These are phyloP conservation scores for Parsonsia alboflavescens DNA, from an alignment of 257 asterid genomes.

Conservation along the genomic window DNA sequence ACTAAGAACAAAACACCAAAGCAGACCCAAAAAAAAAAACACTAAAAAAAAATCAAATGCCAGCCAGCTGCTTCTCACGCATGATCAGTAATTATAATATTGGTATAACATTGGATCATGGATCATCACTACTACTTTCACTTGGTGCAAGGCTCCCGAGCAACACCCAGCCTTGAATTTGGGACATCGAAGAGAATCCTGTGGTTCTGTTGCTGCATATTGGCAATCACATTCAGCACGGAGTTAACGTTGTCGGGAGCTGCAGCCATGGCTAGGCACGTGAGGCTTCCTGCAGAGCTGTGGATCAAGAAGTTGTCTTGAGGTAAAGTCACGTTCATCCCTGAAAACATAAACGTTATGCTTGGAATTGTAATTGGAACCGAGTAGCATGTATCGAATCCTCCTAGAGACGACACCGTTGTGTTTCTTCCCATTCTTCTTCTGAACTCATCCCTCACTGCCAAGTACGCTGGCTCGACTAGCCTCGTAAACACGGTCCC, in stretches of 20 bases:
- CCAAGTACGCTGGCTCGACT: conserved; percentile 67
- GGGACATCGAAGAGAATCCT: conserved; percentile 69
- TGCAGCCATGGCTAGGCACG: conserved; percentile 83
- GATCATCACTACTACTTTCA: too few relatives aligned
- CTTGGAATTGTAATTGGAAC: conserved; percentile 58
- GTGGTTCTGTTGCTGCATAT: conserved; percentile 79
- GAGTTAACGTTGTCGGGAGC: conserved; percentile 61
- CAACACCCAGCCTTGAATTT: conserved; percentile 62
- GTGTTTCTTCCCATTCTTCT: conserved; percentile 56
- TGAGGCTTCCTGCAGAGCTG: conserved; percentile 53
- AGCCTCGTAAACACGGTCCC: conserved; percentile 76
- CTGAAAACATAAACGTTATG: conserved; percentile 65
- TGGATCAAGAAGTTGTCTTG: conserved; percentile 80
- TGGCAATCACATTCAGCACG: conserved; percentile 77
- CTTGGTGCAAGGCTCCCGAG: conserved; percentile 51
- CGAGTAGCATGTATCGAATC: conserved; percentile 91
- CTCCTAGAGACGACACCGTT: conserved; percentile 61
- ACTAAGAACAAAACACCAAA: too few relatives aligned
- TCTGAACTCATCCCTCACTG: conserved; percentile 75
- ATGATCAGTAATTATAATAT: too few relatives aligned
- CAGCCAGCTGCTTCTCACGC: too few relatives aligned
- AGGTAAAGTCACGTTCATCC: conserved; percentile 76
- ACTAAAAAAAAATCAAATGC: too few relatives aligned
- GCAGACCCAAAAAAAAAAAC: too few relatives aligned
- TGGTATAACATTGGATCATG: too few relatives aligned